Conservation (phyloP, 176 grass and related monocot genomes). For the Oryza brachyantha region DNA sequence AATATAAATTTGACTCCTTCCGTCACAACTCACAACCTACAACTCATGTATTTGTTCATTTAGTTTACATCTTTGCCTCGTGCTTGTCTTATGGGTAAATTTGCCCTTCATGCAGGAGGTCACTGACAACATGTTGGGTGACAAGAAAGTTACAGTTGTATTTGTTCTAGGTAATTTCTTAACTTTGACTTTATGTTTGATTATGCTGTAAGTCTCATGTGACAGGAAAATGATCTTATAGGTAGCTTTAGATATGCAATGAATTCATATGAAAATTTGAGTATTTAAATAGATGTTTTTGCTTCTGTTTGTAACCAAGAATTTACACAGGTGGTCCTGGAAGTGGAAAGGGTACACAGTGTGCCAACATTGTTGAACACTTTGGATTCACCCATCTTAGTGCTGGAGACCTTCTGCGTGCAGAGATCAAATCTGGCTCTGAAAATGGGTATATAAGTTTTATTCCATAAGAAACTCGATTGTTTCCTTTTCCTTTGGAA, state of each 20-base stretch:
- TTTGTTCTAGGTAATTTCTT: constrained; percentile 64
- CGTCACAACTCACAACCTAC: not conserved
- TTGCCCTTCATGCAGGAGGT: constrained; percentile 37
- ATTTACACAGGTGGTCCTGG: constrained; percentile 64
- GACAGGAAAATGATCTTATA: not conserved
- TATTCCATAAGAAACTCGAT: not conserved
- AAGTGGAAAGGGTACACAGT: constrained; percentile 79
- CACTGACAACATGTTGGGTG: constrained; percentile 44
- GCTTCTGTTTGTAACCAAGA: constrained; percentile 25
- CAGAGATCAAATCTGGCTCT: constrained; percentile 73
- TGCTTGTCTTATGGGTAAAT: constrained; percentile 2
- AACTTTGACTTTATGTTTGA: not conserved
- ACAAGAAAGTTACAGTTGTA: constrained; percentile 63
- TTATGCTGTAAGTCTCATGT: not conserved
- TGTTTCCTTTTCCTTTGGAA: not conserved
- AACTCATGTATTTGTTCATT: not conserved
- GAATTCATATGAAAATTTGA: not conserved
- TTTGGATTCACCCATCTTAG: constrained; percentile 84
- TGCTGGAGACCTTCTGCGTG: constrained; percentile 73
- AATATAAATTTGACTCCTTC: not conserved
- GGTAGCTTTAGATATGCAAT: constrained; percentile 12
- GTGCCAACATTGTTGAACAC: constrained; percentile 75
- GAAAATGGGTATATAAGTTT: constrained; percentile 61
- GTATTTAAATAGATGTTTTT: not conserved
- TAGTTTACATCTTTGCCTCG: not conserved